Conservation (phyloP, 768 basidiomycete species). For the Aureoboletus auriporus region DNA sequence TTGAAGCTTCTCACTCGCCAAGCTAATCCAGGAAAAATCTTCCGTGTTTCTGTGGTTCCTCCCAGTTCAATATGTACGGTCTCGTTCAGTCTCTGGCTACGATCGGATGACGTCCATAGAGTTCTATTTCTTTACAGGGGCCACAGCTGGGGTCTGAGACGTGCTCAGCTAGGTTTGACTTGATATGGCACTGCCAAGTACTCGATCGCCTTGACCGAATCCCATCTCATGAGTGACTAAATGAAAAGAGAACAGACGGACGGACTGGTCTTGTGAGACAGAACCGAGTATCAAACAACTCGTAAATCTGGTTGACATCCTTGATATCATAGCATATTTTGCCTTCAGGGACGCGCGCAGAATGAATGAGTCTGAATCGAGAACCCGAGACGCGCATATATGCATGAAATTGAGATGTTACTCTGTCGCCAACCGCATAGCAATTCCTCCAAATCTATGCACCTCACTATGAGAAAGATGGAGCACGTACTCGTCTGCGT, state of each 20-base stretch:
- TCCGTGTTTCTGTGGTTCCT: no score
- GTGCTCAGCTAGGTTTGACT: no score
- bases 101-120: no score
- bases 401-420: conserved; percentile 39
- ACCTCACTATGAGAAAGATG: no score
- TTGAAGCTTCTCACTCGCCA: no score
- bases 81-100: no score
- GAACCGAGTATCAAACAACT: conserved; percentile 70
- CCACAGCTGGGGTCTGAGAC: no score
- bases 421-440: conserved; percentile 63
- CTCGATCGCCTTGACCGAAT: conserved; percentile 68
- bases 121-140: no score
- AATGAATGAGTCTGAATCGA: conserved; percentile 58
- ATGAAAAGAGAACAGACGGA: not conserved
- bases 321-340: conserved; percentile 83
- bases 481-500: conserved; percentile 70
- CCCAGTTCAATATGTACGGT: no score
- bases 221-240: not conserved
- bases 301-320: conserved; percentile 71
- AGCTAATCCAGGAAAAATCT: no score
- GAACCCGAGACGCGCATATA: not conserved
- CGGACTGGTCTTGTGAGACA: conserved; percentile 67
- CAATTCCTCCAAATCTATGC: conserved; percentile 70
- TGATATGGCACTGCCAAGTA: conserved; percentile 86
- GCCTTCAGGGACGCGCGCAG: conserved; percentile 68